Evolutionary conservation across 345 rosid species (phyloP).

Genomic region (Eucalyptus erythrocorys): DNA sequence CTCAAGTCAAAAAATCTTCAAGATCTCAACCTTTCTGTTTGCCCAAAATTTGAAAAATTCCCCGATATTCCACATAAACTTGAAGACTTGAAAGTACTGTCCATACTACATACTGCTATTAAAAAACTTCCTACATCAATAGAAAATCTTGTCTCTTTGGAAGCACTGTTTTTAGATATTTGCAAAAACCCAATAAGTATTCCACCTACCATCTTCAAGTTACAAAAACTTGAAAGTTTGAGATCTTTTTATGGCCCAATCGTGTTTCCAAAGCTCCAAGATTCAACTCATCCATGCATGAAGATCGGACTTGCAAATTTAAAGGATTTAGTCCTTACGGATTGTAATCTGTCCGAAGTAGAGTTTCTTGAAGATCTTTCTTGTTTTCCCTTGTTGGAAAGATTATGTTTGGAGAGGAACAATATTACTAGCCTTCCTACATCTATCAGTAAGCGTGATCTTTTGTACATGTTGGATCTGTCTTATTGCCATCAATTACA

Average conservation of each 20-base stretch:
- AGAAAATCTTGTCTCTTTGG: background rate
- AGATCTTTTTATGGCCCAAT: accelerated
- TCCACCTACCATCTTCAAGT: background rate
- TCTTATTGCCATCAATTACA: no score
- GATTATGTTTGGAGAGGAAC: background rate
- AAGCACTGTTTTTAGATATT: no score
- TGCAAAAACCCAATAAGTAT: background rate
- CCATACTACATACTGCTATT: accelerated
- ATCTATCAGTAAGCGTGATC: background rate
- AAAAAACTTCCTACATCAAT: background rate
- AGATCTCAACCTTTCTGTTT: accelerated
- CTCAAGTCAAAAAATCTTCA: background rate
- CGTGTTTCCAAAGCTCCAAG: background rate
- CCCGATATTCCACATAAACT: background rate
- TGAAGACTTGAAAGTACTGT: background rate
- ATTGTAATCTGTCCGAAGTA: background rate
- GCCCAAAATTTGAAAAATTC: background rate
- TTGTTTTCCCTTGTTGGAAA: background rate
- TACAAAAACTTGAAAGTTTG: background rate
- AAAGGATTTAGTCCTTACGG: accelerated
- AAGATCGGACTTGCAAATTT: background rate
- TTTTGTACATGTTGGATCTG: no score
- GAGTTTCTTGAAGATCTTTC: background rate
- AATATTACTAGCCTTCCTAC: background rate
- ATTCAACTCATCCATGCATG: background rate